These are phyloP conservation scores for Geranomyces michiganensis DNA, from an alignment of 192 early-diverging fungal genomes.

Conservation along the genomic window DNA sequence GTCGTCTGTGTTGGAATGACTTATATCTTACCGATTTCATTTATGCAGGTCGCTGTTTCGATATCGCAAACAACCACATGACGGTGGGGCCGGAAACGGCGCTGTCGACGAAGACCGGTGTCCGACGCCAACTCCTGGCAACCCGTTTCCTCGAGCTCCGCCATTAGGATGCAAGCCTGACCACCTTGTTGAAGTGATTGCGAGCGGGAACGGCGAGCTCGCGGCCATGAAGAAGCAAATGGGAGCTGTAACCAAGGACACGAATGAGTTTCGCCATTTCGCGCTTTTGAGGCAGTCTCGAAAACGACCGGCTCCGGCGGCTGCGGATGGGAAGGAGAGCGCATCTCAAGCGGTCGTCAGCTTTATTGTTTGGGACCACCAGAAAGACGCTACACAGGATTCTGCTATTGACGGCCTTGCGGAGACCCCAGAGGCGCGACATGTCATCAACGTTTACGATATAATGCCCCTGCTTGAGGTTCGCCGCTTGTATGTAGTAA, in stretches of 20 bases:
- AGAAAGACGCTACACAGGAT: background rate
- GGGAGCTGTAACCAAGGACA: background rate
- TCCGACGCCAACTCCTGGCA: constrained; percentile 33
- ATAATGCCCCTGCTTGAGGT: constrained; percentile 15
- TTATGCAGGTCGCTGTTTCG: constrained; percentile 28
- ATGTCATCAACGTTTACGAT: constrained; percentile 22
- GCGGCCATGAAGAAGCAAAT: constrained; percentile 22
- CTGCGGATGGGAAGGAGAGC: too few species aligned
- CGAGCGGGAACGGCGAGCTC: constrained; percentile 17
- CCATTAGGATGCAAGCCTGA: background rate
- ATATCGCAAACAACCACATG: constrained; percentile 5
- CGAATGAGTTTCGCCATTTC: background rate
- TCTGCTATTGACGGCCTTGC: too few species aligned
- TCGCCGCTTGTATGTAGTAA: background rate
- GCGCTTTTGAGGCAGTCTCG: constrained; percentile 6
- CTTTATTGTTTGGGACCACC: background rate
- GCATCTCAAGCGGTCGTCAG: background rate
- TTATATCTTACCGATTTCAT: background rate
- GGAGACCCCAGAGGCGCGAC: background rate
- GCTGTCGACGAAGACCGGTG: constrained; percentile 31
- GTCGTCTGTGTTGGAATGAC: too few species aligned
- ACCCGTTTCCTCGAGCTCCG: constrained; percentile 26
- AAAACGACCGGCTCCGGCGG: background rate
- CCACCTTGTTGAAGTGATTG: constrained; percentile 14
- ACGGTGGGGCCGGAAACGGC: background rate